Evolutionary conservation across 768 basidiomycete species (phyloP), one percentile per base, ranked within the genome.

Genomic region (Mycena leptocephala): DNA sequence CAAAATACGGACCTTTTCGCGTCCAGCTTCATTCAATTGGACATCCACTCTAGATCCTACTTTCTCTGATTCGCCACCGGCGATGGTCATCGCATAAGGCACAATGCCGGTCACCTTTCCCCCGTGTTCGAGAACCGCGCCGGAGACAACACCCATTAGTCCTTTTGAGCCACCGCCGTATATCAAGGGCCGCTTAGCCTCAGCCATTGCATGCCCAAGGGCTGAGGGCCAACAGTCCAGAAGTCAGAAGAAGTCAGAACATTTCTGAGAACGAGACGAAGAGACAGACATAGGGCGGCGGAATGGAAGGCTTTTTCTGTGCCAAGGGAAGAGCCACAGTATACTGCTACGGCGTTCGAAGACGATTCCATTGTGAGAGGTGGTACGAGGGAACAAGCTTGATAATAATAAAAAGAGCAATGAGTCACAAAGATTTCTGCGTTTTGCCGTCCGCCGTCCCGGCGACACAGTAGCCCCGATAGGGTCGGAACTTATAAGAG

Each of bases 141-240:
- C 85, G 0, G 95, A 95, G 11, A 97, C 92, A 58, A 90, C 83
- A 76, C 97, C 97, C 97, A 98, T 98, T 76, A 98, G 88, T 1
- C 97, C 97, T 53, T 88, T 88, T 24, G 89, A 88, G 0, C 96
- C 97, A 9, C 97, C 97, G 2, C 97, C 97, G 81, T 98, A 99
- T 3, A 99, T 90, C 18, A 98, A 88, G 5, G 92, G 90, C 3
- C 93, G 87, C 0, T 89, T 86, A 20, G 89, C 84, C 10, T 83
- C 83, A 3, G 92, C 95, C 32, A 98, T 85, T 0, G 96, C 95
- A 56, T 86, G 83, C 46, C 95, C 97, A 16, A 98, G 80, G 26
- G 96, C 95, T 95, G 79, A 41, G 20, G 80, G 11, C 18, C 4
- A 3, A 28, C 22, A 20, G 22, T 43, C 2, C n/a, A n/a, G n/a